Base-by-base conservation (phyloP, 1,284 basidiomycete genomes). In the Ustilago crameri region DNA sequence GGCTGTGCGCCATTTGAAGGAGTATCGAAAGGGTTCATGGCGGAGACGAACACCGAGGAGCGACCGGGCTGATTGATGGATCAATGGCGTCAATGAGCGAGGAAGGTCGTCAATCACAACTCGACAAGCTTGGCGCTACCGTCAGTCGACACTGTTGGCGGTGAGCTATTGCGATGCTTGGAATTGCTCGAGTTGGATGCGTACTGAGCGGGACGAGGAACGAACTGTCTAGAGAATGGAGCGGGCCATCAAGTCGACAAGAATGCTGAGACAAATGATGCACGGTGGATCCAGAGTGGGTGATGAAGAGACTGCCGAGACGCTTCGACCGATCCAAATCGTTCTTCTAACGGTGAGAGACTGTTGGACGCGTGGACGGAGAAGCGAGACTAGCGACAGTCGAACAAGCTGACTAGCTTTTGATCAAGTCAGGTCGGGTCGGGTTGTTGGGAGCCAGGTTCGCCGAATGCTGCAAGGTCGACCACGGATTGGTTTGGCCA, bases 1-100 rank as follows among this genome's bases (percentile, higher is more conserved):
- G 55, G 43, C 40, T 41, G 58, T 10, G 27, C 51, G 7, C 44
- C 43, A 1, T 66, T 54, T 9, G 58, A 49, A 23, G 55, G 51
- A n/a, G 68, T 50, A 22, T 71, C 68, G 57, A 71, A 71, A 3
- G 68, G 68, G 40, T 71, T 71, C 68, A 71, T 71, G n/a, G 20
- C 40, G 45, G 38, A n/a, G 35, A 23, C 9, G 12, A 26, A 17
- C 12, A 37, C n/a, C 35, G 15, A 17, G n/a, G 30, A 34, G 30
- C 30, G 27, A 22, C 20, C 35, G 35, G 35, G 35, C 5, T 5
- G 35, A 37, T 37, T 5, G 5, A 15, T 5, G 5, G 35, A n/a
- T 9, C n/a, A n/a, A 15, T 37, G 35, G 15, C 32, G 15, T 9
- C 15, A 15, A 30, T 7, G 30, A 30, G 30, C 12, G 30, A 30